Percentiles rank a stretch among this genome's conserved stretches.
Conservation (phyloP, 306 rosid species). For the Trifolium dubium region DNA sequence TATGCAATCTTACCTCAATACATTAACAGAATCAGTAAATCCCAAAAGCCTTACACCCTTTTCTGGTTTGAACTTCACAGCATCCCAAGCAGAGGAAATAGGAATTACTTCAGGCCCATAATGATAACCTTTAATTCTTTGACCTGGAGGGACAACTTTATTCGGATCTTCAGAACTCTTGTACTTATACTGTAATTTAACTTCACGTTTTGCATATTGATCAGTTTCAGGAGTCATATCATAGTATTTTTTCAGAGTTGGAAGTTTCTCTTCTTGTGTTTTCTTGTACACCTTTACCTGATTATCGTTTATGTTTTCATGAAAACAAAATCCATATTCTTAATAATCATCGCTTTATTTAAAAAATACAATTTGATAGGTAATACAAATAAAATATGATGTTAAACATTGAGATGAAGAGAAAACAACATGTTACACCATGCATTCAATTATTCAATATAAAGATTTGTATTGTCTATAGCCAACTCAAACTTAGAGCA, state of each 20-base stretch:
- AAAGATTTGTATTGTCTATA: constrained; percentile 4
- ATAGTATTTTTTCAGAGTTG: constrained; percentile 85
- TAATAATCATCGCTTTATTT: not conserved
- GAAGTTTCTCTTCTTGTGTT: constrained; percentile 88
- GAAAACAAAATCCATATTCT: constrained; percentile 1
- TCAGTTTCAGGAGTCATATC: constrained; percentile 82
- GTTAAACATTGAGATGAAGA: constrained; percentile 21
- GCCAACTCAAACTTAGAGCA: constrained; percentile 31
- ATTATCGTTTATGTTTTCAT: constrained; percentile 39
- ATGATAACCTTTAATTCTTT: constrained; percentile 86
- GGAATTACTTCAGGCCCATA: constrained; percentile 97
- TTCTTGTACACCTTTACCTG: constrained; percentile 95
- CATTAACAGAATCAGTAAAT: constrained; percentile 76
- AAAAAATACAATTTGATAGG: not conserved
- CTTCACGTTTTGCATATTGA: constrained; percentile 79
- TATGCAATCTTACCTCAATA: constrained; percentile 58
- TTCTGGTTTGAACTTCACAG: constrained; percentile 89
- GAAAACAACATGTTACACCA: constrained; percentile 5
- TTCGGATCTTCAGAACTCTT: constrained; percentile 62
- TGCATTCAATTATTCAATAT: constrained; percentile 21
- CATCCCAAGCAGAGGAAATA: constrained; percentile 82
- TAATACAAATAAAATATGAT: constrained; percentile 22
- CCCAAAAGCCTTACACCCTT: constrained; percentile 90
- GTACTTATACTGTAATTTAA: constrained; percentile 80
- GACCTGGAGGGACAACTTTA: constrained; percentile 79